Conservation (phyloP, 495 filamentous ascomycete species). For the Aspergillus leporis region DNA sequence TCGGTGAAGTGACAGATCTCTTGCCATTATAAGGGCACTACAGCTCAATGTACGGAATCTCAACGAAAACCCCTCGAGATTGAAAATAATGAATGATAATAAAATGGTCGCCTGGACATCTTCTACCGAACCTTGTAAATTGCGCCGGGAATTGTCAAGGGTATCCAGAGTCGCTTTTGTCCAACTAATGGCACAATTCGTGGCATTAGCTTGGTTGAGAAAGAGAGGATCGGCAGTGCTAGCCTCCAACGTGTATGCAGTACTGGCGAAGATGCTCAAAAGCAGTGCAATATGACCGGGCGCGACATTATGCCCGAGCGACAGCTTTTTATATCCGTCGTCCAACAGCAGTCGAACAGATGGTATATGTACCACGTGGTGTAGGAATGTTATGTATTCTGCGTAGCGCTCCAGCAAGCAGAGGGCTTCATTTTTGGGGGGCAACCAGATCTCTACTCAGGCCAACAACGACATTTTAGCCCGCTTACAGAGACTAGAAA, state of each 20-base stretch:
- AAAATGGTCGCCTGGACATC: conserved; percentile 3
- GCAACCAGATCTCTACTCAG: not conserved
- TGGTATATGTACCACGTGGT: not conserved
- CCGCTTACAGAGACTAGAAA: too few species aligned
- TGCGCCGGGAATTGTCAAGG: not conserved
- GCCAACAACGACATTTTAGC: too few species aligned
- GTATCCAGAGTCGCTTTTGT: not conserved
- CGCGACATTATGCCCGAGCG: not conserved
- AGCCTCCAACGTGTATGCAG: not conserved
- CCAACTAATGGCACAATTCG: not conserved
- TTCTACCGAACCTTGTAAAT: not conserved
- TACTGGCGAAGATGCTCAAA: not conserved
- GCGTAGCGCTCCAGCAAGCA: conserved; percentile 9
- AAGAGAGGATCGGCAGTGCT: not conserved
- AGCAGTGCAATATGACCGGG: not conserved
- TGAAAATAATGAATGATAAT: not conserved
- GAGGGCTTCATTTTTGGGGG: conserved; percentile 7
- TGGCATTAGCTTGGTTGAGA: not conserved
- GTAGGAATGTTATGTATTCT: not conserved
- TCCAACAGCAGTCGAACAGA: not conserved
- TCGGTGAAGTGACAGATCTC: not conserved
- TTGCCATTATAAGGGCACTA: not conserved
- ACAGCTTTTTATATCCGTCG: not conserved
- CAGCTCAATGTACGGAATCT: not conserved
- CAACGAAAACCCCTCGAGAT: not conserved